Evolutionary conservation across 352 stramenopile genomes (phyloP).

Genomic region (Phytophthora capsici): DNA sequence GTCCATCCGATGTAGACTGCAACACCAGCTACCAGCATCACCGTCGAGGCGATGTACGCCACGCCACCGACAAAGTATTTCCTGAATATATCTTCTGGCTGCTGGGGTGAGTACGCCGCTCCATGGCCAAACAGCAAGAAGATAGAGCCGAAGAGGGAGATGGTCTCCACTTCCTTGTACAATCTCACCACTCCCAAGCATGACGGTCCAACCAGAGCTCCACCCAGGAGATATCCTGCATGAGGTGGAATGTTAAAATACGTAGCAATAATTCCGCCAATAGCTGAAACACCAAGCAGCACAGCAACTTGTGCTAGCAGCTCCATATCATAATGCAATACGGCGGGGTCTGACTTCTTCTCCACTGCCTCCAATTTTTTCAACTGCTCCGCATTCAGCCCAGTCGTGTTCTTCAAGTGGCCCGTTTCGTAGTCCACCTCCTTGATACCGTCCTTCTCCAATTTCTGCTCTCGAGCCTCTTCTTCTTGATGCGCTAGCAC

Average conservation of each 20-base stretch:
- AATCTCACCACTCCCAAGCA: conserved; percentile 86
- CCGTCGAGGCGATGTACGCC: conserved; percentile 74
- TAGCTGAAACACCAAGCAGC: conserved; percentile 79
- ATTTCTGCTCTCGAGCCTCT: conserved; percentile 78
- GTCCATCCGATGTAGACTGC: conserved; percentile 83
- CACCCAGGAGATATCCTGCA: conserved; percentile 91
- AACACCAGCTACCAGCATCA: conserved; percentile 73
- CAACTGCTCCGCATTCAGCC: conserved; percentile 60
- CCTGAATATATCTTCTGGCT: conserved; percentile 71
- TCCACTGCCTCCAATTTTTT: conserved; percentile 82
- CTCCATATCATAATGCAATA: conserved; percentile 89
- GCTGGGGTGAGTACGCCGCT: conserved; percentile 71
- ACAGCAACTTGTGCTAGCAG: conserved; percentile 86
- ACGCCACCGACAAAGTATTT: conserved; percentile 77
- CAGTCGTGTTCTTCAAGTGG: conserved; percentile 77
- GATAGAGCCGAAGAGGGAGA: conserved; percentile 94
- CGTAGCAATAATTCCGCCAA: conserved; percentile 90
- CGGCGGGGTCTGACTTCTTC: conserved; percentile 83
- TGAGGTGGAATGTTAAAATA: conserved; percentile 91
- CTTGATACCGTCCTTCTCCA: conserved; percentile 83
- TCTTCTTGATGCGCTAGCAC: conserved; percentile 82
- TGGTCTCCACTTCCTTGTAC: conserved; percentile 93
- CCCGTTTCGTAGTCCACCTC: conserved; percentile 87
- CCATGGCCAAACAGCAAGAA: conserved; percentile 94
- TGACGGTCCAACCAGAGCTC: conserved; percentile 90